Conservation (phyloP, 2,329 filamentous ascomycete genomes). For the Epichloe brachyelytri region DNA sequence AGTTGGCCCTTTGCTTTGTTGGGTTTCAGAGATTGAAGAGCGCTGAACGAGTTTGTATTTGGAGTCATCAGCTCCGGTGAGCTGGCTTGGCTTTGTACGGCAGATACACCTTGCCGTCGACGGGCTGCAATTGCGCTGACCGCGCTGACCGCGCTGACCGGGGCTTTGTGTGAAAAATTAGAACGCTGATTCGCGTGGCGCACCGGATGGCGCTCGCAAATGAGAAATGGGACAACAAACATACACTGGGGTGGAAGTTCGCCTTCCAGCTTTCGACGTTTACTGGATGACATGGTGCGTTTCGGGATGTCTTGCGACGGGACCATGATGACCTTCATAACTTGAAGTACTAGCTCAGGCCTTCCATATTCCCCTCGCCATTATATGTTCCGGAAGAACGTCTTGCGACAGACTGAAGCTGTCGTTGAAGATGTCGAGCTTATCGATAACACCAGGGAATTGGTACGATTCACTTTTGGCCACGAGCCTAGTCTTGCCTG, state of each 20-base stretch:
- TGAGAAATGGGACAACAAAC: constrained; percentile 2
- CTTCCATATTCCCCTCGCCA: neutral
- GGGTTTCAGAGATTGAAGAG: constrained; percentile 12
- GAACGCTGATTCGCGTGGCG: neutral
- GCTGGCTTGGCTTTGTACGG: constrained; percentile 3
- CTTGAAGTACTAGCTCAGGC: neutral
- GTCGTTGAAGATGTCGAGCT: neutral
- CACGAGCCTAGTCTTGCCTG: neutral
- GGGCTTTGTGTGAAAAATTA: constrained; percentile 4
- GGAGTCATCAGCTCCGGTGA: constrained; percentile 10
- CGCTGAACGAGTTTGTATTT: constrained; percentile 18
- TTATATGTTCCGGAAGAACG: no score
- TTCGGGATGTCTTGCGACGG: neutral
- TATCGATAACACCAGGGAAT: neutral
- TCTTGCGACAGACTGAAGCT: neutral
- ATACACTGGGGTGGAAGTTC: constrained; percentile 18
- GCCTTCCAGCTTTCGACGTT: constrained; percentile 22
- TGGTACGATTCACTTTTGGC: neutral
- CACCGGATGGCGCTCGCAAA: neutral
- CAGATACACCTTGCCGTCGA: constrained; percentile 13
- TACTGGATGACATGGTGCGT: constrained; percentile 15
- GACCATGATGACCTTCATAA: neutral
- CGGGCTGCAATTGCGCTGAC: constrained; percentile 25
- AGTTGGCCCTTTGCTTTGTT: constrained; percentile 4
- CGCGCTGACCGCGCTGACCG: constrained; percentile 23